Percentiles rank a stretch among this genome's conserved stretches.
These are phyloP conservation scores for Aspergillus melleus DNA, from an alignment of 2,329 filamentous ascomycete species.

Conservation along the genomic window DNA sequence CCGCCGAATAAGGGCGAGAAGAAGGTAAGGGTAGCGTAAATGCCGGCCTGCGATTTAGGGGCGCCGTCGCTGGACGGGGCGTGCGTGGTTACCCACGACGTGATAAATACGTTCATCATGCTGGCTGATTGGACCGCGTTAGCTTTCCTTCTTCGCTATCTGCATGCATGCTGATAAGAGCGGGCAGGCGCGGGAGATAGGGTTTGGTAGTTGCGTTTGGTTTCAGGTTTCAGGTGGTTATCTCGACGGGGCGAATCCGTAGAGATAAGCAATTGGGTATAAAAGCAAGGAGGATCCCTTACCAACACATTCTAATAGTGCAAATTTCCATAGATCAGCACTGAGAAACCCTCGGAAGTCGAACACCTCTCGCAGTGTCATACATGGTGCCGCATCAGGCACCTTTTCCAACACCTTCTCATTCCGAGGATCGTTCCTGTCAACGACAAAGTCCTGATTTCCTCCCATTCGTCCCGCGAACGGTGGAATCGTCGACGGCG, in stretches of 20 bases:
- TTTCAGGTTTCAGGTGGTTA: not conserved
- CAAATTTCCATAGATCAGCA: slow-evolving; percentile 42
- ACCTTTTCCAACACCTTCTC: slow-evolving; percentile 29
- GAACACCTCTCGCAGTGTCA: slow-evolving; percentile 38
- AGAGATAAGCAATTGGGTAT: not conserved
- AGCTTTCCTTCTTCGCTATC: not conserved
- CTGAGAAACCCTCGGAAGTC: slow-evolving; percentile 36
- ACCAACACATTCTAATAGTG: slow-evolving; percentile 43
- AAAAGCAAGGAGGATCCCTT: not conserved
- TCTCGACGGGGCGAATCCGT: not conserved
- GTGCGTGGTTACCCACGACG: slow-evolving; percentile 24
- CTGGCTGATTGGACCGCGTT: slow-evolving; percentile 14
- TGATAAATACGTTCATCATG: slow-evolving; percentile 30
- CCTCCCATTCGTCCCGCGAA: slow-evolving; percentile 41
- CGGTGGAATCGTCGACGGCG: slow-evolving; percentile 19
- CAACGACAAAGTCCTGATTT: slow-evolving; percentile 36
- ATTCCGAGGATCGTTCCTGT: slow-evolving; percentile 32
- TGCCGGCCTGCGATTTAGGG: slow-evolving; percentile 23
- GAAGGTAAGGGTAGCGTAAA: slow-evolving; percentile 30
- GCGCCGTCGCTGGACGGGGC: slow-evolving; percentile 14
- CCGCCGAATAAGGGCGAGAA: slow-evolving; percentile 36
- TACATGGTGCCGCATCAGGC: slow-evolving; percentile 45
- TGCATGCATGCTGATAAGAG: not conserved
- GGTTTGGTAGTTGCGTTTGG: not conserved
- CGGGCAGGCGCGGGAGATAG: no score